Conservation (phyloP, 208 protist genomes). For the Acanthamoeba triangularis region DNA sequence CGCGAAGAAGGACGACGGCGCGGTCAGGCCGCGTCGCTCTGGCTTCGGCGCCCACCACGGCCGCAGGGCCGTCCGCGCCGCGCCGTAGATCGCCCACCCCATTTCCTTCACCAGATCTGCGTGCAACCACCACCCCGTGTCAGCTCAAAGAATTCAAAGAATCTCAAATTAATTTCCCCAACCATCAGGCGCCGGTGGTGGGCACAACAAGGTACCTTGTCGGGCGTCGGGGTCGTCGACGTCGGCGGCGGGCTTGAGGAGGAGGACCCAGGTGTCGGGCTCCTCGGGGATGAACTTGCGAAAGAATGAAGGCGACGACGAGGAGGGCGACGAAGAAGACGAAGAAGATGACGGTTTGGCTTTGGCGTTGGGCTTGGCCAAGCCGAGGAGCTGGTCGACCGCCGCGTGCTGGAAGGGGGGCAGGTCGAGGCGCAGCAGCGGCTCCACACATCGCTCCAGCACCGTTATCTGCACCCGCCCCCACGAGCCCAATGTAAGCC, state of each 20-base stretch:
- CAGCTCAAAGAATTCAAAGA: background rate
- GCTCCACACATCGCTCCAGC: conserved; percentile 41
- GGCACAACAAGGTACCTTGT: background rate
- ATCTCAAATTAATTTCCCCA: no score
- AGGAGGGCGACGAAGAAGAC: background rate
- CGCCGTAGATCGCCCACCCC: conserved; percentile 61
- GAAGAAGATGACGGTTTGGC: background rate
- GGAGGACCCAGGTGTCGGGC: conserved; percentile 19
- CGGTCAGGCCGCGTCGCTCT: background rate
- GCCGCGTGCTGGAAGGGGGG: background rate
- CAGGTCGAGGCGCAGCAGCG: background rate
- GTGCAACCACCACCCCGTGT: background rate
- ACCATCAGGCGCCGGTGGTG: background rate
- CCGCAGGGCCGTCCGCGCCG: background rate
- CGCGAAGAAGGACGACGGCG: conserved; percentile 45
- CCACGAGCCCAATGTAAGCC: background rate
- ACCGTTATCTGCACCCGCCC: background rate
- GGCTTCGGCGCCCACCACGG: conserved; percentile 50
- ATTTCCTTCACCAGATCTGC: conserved; percentile 72
- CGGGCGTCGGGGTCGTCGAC: background rate
- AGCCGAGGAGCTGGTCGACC: background rate
- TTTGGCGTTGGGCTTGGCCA: background rate
- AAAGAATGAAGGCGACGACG: background rate
- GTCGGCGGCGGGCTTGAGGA: background rate
- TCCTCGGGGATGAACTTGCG: background rate